Evolutionary conservation across 805 yeast species (phyloP), one percentile per base, ranked within the genome.

Genomic region (Blastobotrys chiropterorum): DNA sequence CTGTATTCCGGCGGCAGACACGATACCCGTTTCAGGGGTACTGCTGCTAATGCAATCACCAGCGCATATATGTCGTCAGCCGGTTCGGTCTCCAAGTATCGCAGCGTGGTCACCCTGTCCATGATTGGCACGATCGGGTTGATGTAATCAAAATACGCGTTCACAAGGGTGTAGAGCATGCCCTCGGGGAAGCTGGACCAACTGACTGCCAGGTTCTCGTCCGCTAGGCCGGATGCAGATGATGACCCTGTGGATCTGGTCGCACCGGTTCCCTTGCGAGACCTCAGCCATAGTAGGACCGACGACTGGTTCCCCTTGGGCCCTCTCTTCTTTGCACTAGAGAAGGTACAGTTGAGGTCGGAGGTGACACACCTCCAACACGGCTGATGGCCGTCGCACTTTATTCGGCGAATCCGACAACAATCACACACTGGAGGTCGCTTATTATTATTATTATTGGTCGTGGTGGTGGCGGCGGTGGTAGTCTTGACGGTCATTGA

Each of bases 61-160:
- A 50, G n/a, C 11, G 53, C 53, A 40, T 50, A 50, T 5, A 39
- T 26, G 5, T 31, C 43, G 3, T 43, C 51, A 15, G 47, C 38
- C n/a, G 50, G 50, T 14, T 44, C 38, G 16, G 22, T 8, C 7
- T 49, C 40, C 15, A 49, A 38, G 19, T 44, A 49, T 2, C 22
- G 15, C 26, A 49, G 14, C 34, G 34, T 34, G 31, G 11, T 19
- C n/a, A 21, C 13, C 4, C 44, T 21, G 6, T 49, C 48, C 46
- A 50, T 21, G 2, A 50, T 47, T 3, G 53, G 53, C 2, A 47
- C 50, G 13, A 50, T 50, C 22, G 53, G 53, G 47, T 50, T 46
- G 14, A 50, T 43, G n/a, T 47, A 47, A 15, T 50, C 34, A 34
- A 50, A 50, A 26, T 50, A 50, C 15, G 50, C 50, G 16, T 41